Percentiles rank a stretch among this genome's conserved stretches.
These are phyloP conservation scores for Saxispiralis lemnorum DNA, from an alignment of 495 filamentous ascomycete species.

Conservation along the genomic window DNA sequence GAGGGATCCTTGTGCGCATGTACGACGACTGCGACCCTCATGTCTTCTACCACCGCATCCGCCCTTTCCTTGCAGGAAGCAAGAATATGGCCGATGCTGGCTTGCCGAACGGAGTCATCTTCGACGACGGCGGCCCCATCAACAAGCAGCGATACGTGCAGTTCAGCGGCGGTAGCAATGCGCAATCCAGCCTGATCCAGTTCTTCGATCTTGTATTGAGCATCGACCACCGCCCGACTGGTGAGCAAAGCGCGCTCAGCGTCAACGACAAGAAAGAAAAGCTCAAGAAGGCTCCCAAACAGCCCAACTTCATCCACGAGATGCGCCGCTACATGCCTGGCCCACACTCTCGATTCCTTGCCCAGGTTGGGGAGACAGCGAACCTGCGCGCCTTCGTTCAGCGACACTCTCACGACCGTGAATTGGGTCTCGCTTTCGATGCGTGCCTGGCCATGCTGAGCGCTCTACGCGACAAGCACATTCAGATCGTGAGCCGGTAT, in stretches of 20 bases:
- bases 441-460: constrained; percentile 80
- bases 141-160: constrained; percentile 51
- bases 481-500: constrained; percentile 89
- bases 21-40: constrained; percentile 84
- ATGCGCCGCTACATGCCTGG: constrained; percentile 97
- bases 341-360: constrained; percentile 71
- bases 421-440: constrained; percentile 67
- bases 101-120: constrained; percentile 68
- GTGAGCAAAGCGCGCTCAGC: constrained; percentile 36
- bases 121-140: constrained; percentile 48
- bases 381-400: constrained; percentile 83
- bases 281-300: constrained; percentile 34
- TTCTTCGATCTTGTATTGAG: constrained; percentile 89
- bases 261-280: constrained; percentile 24
- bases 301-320: constrained; percentile 75
- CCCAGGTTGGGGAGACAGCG: constrained; percentile 58
- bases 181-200: constrained; percentile 85
- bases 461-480: constrained; percentile 82
- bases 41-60: constrained; percentile 83
- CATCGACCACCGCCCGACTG: constrained; percentile 80
- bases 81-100: constrained; percentile 95
- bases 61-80: constrained; percentile 84
- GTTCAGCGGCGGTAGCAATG: constrained; percentile 82
- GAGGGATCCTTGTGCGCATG: constrained; percentile 57
- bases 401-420: constrained; percentile 37